A percentile compares a stretch with the other conserved stretches of the same genome.
phyloP scores from a whole-genome alignment of 371 early-diverging fungal genomes.

The Mortierella sp. region DNA sequence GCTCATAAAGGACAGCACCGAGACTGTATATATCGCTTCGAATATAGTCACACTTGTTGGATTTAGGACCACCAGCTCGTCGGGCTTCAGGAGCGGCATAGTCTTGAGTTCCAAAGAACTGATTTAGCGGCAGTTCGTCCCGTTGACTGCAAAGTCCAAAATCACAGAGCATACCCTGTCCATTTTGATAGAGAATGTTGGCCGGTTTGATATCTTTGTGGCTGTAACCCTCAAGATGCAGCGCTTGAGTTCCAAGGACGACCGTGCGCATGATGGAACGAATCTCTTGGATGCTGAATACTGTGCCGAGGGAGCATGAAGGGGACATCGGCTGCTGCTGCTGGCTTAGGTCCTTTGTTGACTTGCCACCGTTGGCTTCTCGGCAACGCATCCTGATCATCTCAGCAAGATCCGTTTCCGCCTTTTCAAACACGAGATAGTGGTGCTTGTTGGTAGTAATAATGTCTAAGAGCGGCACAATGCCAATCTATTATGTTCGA shows the following conservation, averaged over 20 bases:
- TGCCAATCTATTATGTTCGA: conserved; percentile 21
- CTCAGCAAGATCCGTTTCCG: conserved; percentile 42
- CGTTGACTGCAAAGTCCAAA: conserved; percentile 46
- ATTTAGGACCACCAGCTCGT: conserved; percentile 29
- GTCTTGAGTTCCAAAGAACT: conserved; percentile 53
- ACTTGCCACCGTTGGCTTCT: conserved; percentile 1
- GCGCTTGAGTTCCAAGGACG: conserved; percentile 18
- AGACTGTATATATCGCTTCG: conserved; percentile 41
- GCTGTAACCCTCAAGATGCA: conserved; percentile 42
- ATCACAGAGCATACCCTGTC: conserved; percentile 35
- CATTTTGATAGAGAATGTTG: conserved; percentile 34
- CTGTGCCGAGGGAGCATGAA: conserved; percentile 13
- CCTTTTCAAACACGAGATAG: conserved; percentile 45
- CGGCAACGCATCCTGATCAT: conserved; percentile 29
- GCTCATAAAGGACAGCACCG: conserved; percentile 46
- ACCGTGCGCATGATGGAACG: conserved; percentile 40
- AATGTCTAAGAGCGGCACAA: conserved; percentile 41
- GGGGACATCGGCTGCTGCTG: conserved; percentile 30
- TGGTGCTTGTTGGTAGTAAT: conserved; percentile 52
- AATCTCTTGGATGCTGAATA: conserved; percentile 39
- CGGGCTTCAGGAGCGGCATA: conserved; percentile 45
- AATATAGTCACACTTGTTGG: conserved; percentile 33
- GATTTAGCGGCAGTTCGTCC: conserved; percentile 34
- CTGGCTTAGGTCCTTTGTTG: conserved; percentile 7
- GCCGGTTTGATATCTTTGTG: conserved; percentile 56